Evolutionary conservation across 108 stramenopile genomes (phyloP).

Genomic region (Cylindrotheca fusiformis): DNA sequence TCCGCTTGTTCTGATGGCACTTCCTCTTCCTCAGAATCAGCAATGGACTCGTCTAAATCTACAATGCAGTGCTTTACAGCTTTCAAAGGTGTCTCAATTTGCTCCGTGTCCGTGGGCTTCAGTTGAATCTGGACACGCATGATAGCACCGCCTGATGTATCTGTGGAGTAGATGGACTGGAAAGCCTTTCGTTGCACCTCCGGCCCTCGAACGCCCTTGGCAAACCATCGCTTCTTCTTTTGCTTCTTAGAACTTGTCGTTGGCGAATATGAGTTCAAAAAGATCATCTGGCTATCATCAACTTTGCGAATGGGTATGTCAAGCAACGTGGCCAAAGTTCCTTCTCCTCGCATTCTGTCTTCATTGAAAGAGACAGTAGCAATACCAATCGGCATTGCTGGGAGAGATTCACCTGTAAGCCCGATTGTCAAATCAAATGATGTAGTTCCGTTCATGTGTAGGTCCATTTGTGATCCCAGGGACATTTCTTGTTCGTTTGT

Average conservation of each 20-base stretch:
- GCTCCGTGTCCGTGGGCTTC: neutral
- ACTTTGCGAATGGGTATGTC: slow-evolving; percentile 26
- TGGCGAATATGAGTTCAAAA: neutral
- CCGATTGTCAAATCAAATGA: slow-evolving; percentile 22
- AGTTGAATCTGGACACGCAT: slow-evolving; percentile 20
- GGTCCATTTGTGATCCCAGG: slow-evolving; percentile 15
- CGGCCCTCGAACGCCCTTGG: neutral
- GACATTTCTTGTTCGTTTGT: slow-evolving; percentile 1
- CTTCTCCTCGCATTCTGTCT: slow-evolving; percentile 3
- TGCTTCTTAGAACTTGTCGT: neutral
- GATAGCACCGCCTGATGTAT: slow-evolving; percentile 32
- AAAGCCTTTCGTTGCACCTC: slow-evolving; percentile 11
- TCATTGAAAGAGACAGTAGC: slow-evolving; percentile 14
- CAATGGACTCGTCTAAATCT: neutral
- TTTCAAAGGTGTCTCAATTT: too few species aligned
- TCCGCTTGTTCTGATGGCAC: neutral
- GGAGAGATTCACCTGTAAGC: slow-evolving; percentile 17
- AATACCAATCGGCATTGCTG: slow-evolving; percentile 27
- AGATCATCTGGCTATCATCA: slow-evolving; percentile 15
- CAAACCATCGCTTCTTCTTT: slow-evolving; percentile 4
- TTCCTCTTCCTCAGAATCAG: neutral
- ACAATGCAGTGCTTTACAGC: too few species aligned
- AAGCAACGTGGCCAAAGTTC: neutral
- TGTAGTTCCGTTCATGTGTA: slow-evolving; percentile 20
- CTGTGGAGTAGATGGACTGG: slow-evolving; percentile 24